A percentile compares a stretch with the other conserved stretches of the same genome.
These are phyloP conservation scores for Lichenothelia convexa DNA, from an alignment of 495 filamentous ascomycete species.

Conservation along the genomic window DNA sequence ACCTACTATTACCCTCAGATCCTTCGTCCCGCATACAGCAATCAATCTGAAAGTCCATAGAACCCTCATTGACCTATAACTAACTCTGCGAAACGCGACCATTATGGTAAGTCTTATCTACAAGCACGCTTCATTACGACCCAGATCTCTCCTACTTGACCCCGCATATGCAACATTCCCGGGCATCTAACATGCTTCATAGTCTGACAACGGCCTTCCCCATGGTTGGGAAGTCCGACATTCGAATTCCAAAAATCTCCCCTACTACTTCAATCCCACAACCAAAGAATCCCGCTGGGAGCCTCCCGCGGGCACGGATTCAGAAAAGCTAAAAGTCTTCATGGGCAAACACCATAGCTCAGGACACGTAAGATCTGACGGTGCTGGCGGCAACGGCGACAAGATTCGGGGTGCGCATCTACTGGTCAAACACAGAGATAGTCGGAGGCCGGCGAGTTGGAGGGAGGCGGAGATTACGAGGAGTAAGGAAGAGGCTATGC, in stretches of 20 bases:
- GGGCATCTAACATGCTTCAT: no score
- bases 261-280: slow-evolving; percentile 84
- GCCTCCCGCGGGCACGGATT: slow-evolving; percentile 68
- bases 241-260: slow-evolving; percentile 91
- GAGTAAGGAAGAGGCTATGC: slow-evolving; percentile 67
- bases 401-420: slow-evolving; percentile 88
- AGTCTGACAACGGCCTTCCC: slow-evolving; percentile 68
- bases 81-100: no score
- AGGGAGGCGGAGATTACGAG: slow-evolving; percentile 74
- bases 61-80: no score
- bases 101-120: no score
- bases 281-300: slow-evolving; percentile 87
- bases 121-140: no score
- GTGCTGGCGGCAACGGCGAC: slow-evolving; percentile 35
- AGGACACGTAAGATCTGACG: slow-evolving; percentile 30
- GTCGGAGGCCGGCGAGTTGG: slow-evolving; percentile 80
- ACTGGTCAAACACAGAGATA: slow-evolving; percentile 80
- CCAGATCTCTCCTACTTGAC: no score
- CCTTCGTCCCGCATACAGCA: no score
- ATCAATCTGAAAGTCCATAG: no score
- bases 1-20: no score
- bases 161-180: no score
- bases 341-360: slow-evolving; percentile 68
- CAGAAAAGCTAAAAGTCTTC: slow-evolving; percentile 76
- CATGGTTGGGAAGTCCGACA: slow-evolving; percentile 83